Evolutionary conservation across 441 rosid species (phyloP).

Genomic region (Eutrema salsugineum): DNA sequence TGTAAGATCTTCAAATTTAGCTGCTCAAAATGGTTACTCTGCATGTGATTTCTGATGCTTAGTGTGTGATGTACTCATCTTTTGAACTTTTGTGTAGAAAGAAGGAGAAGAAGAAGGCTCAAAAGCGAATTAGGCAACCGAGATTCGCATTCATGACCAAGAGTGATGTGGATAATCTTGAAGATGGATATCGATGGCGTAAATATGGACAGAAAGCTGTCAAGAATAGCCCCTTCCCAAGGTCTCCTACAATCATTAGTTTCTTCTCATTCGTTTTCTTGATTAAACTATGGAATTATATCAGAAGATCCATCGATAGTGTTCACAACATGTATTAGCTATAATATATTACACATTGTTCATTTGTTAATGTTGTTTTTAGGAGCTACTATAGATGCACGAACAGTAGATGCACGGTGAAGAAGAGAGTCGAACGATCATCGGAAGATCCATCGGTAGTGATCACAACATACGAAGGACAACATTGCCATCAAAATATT

Average conservation of each 20-base stretch:
- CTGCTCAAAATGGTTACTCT: neutral
- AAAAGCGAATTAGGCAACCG: slow-evolving; percentile 77
- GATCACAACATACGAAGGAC: slow-evolving; percentile 95
- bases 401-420: slow-evolving; percentile 85
- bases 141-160: slow-evolving; percentile 95
- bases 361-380: neutral
- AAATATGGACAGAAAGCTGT: slow-evolving; percentile 97
- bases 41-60: neutral
- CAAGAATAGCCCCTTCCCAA: slow-evolving; percentile 88
- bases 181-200: slow-evolving; percentile 96
- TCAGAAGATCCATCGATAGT: no score
- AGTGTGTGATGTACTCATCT: slow-evolving; percentile 5
- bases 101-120: slow-evolving; percentile 65
- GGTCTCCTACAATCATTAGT: slow-evolving; percentile 29
- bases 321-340: no score
- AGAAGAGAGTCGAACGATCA: slow-evolving; percentile 95
- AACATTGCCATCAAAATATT: slow-evolving; percentile 81
- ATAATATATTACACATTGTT: no score
- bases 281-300: neutral
- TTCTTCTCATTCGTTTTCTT: no score
- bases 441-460: slow-evolving; percentile 74
- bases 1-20: neutral
- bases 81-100: slow-evolving; percentile 44
- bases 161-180: slow-evolving; percentile 94
- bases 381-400: slow-evolving; percentile 98